A percentile compares a stretch with the other conserved stretches of the same genome.
phyloP scores from a whole-genome alignment of 179 eudicot species.

The Vitellaria paradoxa region DNA sequence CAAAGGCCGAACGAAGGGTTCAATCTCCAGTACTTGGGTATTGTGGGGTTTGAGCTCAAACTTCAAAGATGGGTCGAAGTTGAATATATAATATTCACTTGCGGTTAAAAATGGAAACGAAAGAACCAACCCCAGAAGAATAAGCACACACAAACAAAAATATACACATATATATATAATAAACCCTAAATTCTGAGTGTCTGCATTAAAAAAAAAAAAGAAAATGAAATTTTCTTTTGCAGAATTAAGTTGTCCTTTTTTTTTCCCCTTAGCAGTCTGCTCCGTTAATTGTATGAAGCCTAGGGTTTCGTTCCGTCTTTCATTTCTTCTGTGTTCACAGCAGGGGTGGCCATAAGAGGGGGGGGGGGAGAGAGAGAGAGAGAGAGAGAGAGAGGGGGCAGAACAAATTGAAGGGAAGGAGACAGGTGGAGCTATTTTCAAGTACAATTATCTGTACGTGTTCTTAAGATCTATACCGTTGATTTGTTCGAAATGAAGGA shows the following conservation, averaged over 20 bases:
- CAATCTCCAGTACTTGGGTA: conserved; percentile 13
- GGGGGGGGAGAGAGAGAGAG: conserved; percentile 1
- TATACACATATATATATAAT: too few species aligned
- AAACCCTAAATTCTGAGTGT: too few species aligned
- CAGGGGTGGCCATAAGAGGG: conserved; percentile 27
- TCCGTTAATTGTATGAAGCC: neutral
- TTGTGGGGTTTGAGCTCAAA: conserved; percentile 24
- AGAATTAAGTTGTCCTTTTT: neutral
- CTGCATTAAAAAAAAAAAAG: too few species aligned
- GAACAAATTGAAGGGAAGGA: too few species aligned
- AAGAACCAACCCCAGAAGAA: neutral
- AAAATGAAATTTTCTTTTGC: neutral
- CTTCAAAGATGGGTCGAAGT: conserved; percentile 15
- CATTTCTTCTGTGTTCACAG: conserved; percentile 18
- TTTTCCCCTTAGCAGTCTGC: neutral
- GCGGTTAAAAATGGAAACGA: too few species aligned
- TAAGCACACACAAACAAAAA: neutral
- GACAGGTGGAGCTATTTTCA: too few species aligned
- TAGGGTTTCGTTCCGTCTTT: conserved; percentile 39
- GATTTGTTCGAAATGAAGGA: too few species aligned
- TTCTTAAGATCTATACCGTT: too few species aligned
- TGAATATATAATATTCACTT: too few species aligned
- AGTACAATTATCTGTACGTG: too few species aligned
- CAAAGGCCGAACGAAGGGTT: neutral
- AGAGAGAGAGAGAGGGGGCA: neutral